Evolutionary conservation across 768 basidiomycete species (phyloP).

Genomic region (Termitomyces sp.): DNA sequence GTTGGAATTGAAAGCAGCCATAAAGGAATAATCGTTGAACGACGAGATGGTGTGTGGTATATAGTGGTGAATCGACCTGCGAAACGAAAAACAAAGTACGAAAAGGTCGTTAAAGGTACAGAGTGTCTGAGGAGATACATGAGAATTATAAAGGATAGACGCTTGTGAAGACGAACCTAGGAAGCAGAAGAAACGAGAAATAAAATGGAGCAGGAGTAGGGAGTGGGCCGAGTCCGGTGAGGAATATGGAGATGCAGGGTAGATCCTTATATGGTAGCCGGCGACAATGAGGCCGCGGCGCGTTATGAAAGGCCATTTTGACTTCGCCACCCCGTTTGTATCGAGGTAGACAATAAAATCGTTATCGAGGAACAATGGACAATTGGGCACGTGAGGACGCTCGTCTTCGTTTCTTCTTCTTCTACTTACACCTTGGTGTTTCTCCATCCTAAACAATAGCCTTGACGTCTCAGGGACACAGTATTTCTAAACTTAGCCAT

Average conservation of each 20-base stretch:
- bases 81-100: slow-evolving; percentile 33
- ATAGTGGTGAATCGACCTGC: slow-evolving; percentile 55
- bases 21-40: slow-evolving; percentile 25
- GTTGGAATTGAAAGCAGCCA: slow-evolving; percentile 31
- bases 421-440: slow-evolving; percentile 6
- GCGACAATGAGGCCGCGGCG: slow-evolving; percentile 12
- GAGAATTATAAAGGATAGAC: slow-evolving; percentile 7
- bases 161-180: background rate
- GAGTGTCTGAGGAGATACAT: slow-evolving; percentile 7
- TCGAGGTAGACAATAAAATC: slow-evolving; percentile 18
- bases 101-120: slow-evolving; percentile 19
- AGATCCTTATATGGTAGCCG: slow-evolving; percentile 14
- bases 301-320: background rate
- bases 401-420: slow-evolving; percentile 4
- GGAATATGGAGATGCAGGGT: slow-evolving; percentile 2
- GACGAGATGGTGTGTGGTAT: slow-evolving; percentile 17
- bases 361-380: slow-evolving; percentile 17
- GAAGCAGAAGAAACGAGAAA: slow-evolving; percentile 6
- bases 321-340: background rate
- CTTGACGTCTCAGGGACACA: slow-evolving; percentile 2
- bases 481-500: slow-evolving; percentile 3
- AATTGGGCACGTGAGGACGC: slow-evolving; percentile 14
- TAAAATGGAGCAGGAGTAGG: slow-evolving; percentile 14
- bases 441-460: slow-evolving; percentile 4
- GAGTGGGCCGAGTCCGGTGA: slow-evolving; percentile 26